Evolutionary conservation across 352 stramenopile species (phyloP).

Genomic region (Pythium plurisporium): DNA sequence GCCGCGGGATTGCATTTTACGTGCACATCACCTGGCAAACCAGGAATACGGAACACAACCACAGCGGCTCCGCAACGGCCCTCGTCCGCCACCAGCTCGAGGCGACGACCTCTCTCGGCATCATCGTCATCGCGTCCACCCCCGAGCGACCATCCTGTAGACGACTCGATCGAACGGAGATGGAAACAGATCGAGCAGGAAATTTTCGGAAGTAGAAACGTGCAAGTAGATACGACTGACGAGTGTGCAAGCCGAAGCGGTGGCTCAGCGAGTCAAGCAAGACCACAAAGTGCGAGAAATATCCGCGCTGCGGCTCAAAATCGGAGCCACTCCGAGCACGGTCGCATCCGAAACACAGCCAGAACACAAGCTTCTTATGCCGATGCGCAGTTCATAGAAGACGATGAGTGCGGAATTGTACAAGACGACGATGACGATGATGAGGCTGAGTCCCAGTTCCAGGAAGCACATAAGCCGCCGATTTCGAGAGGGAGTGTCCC

Average conservation of each 20-base stretch:
- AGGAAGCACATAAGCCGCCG: neutral
- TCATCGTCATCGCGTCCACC: constrained; percentile 5
- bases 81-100: constrained; percentile 2
- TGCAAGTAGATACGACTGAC: neutral
- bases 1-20: constrained; percentile 34
- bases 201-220: constrained; percentile 1
- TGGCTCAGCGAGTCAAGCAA: constrained; percentile 6
- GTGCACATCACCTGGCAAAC: neutral
- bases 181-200: constrained; percentile 20
- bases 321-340: neutral
- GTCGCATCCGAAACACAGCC: neutral
- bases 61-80: constrained; percentile 1
- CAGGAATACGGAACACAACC: neutral
- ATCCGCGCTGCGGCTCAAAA: neutral
- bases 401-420: constrained; percentile 42
- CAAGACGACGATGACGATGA: constrained; percentile 38
- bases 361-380: neutral
- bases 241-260: neutral
- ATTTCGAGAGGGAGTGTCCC: neutral
- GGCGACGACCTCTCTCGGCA: constrained; percentile 16
- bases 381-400: constrained; percentile 7
- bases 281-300: constrained; percentile 38
- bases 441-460: constrained; percentile 13
- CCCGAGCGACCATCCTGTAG: neutral
- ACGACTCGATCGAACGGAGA: constrained; percentile 5